Evolutionary conservation across 768 basidiomycete genomes (phyloP).

Genomic region (Coprinopsis sp.): DNA sequence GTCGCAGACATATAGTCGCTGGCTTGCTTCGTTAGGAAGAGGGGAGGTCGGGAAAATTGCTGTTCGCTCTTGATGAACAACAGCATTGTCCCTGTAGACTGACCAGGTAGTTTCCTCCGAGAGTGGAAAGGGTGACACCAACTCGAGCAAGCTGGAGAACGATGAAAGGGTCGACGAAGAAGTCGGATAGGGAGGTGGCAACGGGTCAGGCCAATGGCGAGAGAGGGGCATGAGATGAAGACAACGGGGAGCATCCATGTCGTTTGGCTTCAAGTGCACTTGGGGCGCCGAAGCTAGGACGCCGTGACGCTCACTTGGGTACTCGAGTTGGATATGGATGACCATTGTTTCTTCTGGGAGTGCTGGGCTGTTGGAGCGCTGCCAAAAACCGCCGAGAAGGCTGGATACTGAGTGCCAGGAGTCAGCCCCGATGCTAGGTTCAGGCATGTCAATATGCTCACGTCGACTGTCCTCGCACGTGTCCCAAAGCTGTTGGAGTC

Average conservation of each 20-base stretch:
- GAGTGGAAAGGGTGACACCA: slow-evolving; percentile 43
- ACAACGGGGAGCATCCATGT: slow-evolving; percentile 13
- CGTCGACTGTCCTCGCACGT: slow-evolving; percentile 48
- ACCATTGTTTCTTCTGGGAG: slow-evolving; percentile 6
- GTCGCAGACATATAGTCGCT: slow-evolving; percentile 40
- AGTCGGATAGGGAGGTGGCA: not conserved
- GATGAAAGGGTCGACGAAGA: slow-evolving; percentile 13
- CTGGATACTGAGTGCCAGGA: not conserved
- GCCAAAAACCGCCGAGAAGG: not conserved
- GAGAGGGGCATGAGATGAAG: slow-evolving; percentile 19
- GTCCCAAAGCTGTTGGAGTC: slow-evolving; percentile 72
- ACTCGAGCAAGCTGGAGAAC: slow-evolving; percentile 33
- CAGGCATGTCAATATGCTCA: slow-evolving; percentile 16
- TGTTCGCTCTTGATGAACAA: slow-evolving; percentile 43
- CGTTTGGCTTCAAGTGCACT: slow-evolving; percentile 17
- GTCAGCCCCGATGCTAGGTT: not conserved
- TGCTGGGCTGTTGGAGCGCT: slow-evolving; percentile 3
- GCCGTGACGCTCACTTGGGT: slow-evolving; percentile 13
- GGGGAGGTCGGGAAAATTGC: not conserved
- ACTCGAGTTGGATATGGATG: slow-evolving; percentile 19
- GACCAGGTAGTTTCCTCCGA: slow-evolving; percentile 39
- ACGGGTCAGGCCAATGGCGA: slow-evolving; percentile 1
- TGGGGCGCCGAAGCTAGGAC: slow-evolving; percentile 7
- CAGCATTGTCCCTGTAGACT: slow-evolving; percentile 37
- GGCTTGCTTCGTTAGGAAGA: slow-evolving; percentile 14